Base-by-base conservation (phyloP, 352 stramenopile species). In the Phytophthora sansomeana region DNA sequence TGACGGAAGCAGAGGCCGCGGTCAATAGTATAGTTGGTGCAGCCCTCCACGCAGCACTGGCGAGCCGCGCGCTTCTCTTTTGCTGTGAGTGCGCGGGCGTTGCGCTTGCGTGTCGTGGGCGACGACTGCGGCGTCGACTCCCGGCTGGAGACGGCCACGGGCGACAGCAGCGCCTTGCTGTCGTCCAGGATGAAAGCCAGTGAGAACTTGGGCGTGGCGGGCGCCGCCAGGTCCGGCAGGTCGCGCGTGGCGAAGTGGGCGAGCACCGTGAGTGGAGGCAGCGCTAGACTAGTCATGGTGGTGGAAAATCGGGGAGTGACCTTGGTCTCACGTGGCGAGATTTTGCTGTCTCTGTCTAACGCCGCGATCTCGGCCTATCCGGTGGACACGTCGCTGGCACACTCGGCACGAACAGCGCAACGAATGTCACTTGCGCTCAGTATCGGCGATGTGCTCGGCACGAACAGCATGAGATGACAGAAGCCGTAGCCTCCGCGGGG, bases 1-100 rank as follows among this genome's bases (percentile, higher is more conserved):
- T 80, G 68, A 28, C 68, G 68, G 57, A 75, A 74, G 53, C 72
- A 80, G 35, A 82, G 75, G 0, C 81, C 78, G n/a, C 74, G 78
- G 55, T 87, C 72, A 7, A 87, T 74, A 17, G 78, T 78, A 50
- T 85, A 80, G 49, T 87, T 87, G 17, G 67, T 56, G 61, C 78
- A 87, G 26, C 68, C 74, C 2, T 74, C 62, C n/a, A 69, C 56
- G 50, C 64, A 76, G 68, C 82, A 91, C 41, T 81, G 78, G 32
- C 81, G 77, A 54, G 80, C 85, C 48, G 75, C 33, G 7, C 58
- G 59, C 26, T 67, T 67, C 50, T 67, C 50, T 3, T 61, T 54
- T 33, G 50, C 19, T 9, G 50, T 52, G n/a, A 67, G 36, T 16
- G 53, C 54, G 50, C 42, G 41, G 24, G 54, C 59, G 32, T 16